phyloP scores from a whole-genome alignment of 768 basidiomycete species.

The Leccinellum luteum region DNA sequence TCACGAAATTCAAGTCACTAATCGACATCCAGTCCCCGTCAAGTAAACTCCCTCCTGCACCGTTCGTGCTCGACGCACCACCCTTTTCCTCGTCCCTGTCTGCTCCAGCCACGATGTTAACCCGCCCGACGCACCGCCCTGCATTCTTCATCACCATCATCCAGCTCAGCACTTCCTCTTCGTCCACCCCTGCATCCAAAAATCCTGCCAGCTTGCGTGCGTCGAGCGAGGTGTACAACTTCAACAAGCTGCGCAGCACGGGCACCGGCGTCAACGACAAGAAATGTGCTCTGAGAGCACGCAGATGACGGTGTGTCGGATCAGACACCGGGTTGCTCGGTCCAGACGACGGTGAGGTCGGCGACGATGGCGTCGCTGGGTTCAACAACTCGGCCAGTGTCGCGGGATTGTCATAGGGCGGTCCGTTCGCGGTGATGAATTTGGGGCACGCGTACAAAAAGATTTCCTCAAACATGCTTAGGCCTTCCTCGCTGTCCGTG shows the following conservation, averaged over 20 bases:
- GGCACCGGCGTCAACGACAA: conserved; percentile 73
- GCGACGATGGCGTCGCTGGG: conserved; percentile 36
- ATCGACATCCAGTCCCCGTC: conserved; percentile 86
- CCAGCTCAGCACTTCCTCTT: conserved; percentile 94
- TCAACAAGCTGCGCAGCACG: conserved; percentile 87
- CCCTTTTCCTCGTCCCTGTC: conserved; percentile 35
- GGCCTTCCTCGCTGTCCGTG: conserved; percentile 56
- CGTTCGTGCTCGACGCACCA: conserved; percentile 10
- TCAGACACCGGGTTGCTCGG: conserved; percentile 39
- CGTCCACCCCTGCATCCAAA: conserved; percentile 69
- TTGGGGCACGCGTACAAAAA: conserved; percentile 95
- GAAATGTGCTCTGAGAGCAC: conserved; percentile 82
- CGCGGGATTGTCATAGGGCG: conserved; percentile 82
- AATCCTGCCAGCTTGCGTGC: conserved; percentile 90
- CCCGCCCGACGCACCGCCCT: conserved; percentile 63
- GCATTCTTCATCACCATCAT: conserved; percentile 96
- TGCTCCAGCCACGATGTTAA: conserved; percentile 41
- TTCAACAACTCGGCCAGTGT: conserved; percentile 52
- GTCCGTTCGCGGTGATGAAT: conserved; percentile 93
- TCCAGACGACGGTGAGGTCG: conserved; percentile 20
- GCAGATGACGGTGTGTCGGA: conserved; percentile 80
- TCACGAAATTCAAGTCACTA: conserved; percentile 94
- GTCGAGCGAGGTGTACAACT: conserved; percentile 92
- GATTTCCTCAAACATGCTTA: conserved; percentile 51
- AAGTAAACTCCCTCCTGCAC: conserved; percentile 53